These are phyloP conservation scores for Candida sojae DNA, from an alignment of 1,139 yeast species.

Conservation along the genomic window DNA sequence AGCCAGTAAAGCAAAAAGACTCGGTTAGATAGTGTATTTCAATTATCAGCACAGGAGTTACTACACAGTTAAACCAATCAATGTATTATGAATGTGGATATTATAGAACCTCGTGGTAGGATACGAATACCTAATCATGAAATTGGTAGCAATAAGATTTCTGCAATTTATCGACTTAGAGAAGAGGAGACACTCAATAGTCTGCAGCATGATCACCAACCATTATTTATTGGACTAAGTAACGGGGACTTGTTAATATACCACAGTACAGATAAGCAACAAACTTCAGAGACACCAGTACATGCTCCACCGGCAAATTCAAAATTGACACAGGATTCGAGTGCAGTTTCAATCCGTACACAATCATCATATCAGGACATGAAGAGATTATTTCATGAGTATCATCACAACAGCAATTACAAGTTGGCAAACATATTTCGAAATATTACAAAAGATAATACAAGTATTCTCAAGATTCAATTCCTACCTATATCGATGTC, in stretches of 20 bases:
- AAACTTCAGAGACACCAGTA: not conserved
- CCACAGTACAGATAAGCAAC: not conserved
- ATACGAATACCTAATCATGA: conserved; percentile 23
- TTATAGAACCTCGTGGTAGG: conserved; percentile 33
- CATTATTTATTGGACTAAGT: conserved; percentile 34
- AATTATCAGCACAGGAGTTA: no score
- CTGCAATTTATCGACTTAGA: conserved; percentile 21
- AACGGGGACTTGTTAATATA: conserved; percentile 39
- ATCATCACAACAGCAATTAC: conserved; percentile 7
- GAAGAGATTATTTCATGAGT: conserved; percentile 13
- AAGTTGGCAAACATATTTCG: conserved; percentile 17
- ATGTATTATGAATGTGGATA: conserved; percentile 28
- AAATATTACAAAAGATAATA: conserved; percentile 24
- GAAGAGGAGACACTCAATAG: not conserved
- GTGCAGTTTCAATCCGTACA: conserved; percentile 10
- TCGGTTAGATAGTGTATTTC: no score
- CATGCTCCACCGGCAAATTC: conserved; percentile 1
- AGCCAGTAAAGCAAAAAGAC: no score
- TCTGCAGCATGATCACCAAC: conserved; percentile 15
- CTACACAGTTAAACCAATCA: not conserved
- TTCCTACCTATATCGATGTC: conserved; percentile 19
- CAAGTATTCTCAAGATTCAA: conserved; percentile 23
- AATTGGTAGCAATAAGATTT: conserved; percentile 17
- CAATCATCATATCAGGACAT: conserved; percentile 29
- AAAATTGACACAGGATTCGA: not conserved